These are phyloP conservation scores for Cicer chorassanicum DNA, from an alignment of 306 rosid species.

Conservation along the genomic window DNA sequence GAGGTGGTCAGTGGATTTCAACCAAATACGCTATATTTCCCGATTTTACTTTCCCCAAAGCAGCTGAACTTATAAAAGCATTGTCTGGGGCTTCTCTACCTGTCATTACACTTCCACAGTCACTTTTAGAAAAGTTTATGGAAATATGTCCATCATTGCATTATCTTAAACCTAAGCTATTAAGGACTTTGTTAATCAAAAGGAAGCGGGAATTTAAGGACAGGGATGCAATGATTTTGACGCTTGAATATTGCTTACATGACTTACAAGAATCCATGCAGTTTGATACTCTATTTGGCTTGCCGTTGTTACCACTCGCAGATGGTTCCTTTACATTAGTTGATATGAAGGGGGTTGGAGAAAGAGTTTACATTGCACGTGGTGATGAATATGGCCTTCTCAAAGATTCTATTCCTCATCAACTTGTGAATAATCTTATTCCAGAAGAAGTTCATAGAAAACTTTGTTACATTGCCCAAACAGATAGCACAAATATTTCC, in stretches of 20 bases:
- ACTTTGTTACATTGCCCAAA: slow-evolving; percentile 75
- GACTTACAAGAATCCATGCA: slow-evolving; percentile 74
- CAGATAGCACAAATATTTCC: slow-evolving; percentile 72
- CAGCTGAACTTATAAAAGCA: slow-evolving; percentile 68
- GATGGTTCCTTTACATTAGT: slow-evolving; percentile 81
- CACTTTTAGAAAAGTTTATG: slow-evolving; percentile 78
- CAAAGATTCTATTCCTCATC: slow-evolving; percentile 82
- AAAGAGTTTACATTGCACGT: slow-evolving; percentile 83
- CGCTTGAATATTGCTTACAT: slow-evolving; percentile 92
- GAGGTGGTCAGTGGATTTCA: slow-evolving; percentile 97
- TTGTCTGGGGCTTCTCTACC: slow-evolving; percentile 85
- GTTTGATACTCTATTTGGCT: slow-evolving; percentile 68
- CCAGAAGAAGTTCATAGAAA: slow-evolving; percentile 76
- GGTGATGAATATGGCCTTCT: slow-evolving; percentile 90
- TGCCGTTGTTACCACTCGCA: slow-evolving; percentile 88
- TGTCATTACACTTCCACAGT: slow-evolving; percentile 65
- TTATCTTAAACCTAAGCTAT: slow-evolving; percentile 82
- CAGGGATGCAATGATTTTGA: slow-evolving; percentile 74
- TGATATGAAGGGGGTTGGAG: slow-evolving; percentile 80
- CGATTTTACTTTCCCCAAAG: slow-evolving; percentile 80
- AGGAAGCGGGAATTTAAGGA: slow-evolving; percentile 89
- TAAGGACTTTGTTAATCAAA: slow-evolving; percentile 76
- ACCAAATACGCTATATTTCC: slow-evolving; percentile 91
- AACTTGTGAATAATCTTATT: slow-evolving; percentile 66
- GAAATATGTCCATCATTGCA: slow-evolving; percentile 85